A percentile compares a stretch with the other conserved stretches of the same genome.
Evolutionary conservation across 331 rosid species (phyloP).

Genomic region (Malus hybrid): DNA sequence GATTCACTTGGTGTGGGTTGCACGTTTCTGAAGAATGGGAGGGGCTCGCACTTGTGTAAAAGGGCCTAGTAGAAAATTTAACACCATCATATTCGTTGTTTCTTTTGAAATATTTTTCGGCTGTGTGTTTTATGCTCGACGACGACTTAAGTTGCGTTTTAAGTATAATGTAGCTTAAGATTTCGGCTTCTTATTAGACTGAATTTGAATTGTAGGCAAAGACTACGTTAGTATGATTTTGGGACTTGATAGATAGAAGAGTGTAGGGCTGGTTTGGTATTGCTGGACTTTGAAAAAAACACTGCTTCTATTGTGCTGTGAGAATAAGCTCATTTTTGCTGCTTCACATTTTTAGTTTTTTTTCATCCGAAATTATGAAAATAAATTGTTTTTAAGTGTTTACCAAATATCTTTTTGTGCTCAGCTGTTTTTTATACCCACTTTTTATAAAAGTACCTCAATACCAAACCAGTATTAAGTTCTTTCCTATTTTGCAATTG

Average conservation of each 20-base stretch:
- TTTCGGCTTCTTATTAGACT: background rate
- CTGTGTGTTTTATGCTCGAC: slow-evolving; percentile 5
- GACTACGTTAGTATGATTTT: background rate
- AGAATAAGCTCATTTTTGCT: too few species aligned
- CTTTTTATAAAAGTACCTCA: too few species aligned
- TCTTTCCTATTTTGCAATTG: background rate
- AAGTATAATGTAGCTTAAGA: background rate
- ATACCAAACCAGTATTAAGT: background rate
- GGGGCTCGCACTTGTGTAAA: slow-evolving; percentile 4
- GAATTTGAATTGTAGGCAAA: background rate
- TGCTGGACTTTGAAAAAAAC: too few species aligned
- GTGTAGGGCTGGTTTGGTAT: background rate
- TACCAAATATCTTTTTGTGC: too few species aligned
- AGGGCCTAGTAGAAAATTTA: slow-evolving; percentile 13
- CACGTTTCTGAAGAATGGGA: slow-evolving; percentile 10
- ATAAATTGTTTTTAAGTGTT: too few species aligned
- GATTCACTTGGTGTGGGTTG: slow-evolving; percentile 2
- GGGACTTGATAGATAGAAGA: background rate
- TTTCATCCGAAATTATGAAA: too few species aligned
- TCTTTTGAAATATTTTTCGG: slow-evolving; percentile 21
- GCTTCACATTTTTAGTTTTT: too few species aligned
- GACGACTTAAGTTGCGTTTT: background rate
- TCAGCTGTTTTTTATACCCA: too few species aligned
- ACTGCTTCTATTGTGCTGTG: too few species aligned
- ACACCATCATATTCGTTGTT: slow-evolving; percentile 4